A percentile compares a stretch with the other conserved stretches of the same genome.
phyloP scores from a whole-genome alignment of 768 basidiomycete species.

The Xerocomus potaroensis region DNA sequence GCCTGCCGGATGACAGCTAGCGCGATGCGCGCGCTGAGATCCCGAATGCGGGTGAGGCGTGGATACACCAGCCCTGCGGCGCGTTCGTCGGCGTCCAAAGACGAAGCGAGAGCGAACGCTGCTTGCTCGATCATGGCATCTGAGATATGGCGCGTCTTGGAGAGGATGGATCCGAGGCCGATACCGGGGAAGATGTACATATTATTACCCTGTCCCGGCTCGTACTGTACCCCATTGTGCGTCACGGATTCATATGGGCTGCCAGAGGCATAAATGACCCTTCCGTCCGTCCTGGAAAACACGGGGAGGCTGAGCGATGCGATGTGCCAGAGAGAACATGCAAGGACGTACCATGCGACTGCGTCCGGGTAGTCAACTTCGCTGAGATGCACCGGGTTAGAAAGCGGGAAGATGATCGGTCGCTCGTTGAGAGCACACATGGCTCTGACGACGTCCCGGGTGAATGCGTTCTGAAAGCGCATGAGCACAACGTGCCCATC shows the following conservation, averaged over 20 bases:
- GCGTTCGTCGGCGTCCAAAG: conserved; percentile 52
- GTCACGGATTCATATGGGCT: conserved; percentile 59
- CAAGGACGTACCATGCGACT: conserved; percentile 43
- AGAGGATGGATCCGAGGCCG: conserved; percentile 59
- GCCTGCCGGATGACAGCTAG: conserved; percentile 59
- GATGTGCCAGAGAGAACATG: not conserved
- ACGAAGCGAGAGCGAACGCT: conserved; percentile 55
- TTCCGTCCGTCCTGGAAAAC: conserved; percentile 53
- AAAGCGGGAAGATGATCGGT: conserved; percentile 81
- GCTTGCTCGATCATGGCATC: conserved; percentile 68
- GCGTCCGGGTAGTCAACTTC: conserved; percentile 63
- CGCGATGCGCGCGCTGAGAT: conserved; percentile 61
- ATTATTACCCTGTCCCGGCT: conserved; percentile 79
- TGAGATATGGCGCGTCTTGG: conserved; percentile 55
- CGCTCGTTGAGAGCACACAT: conserved; percentile 63
- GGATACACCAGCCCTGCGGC: conserved; percentile 62
- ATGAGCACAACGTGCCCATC: not conserved
- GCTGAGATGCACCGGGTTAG: conserved; percentile 61
- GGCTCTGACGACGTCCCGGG: conserved; percentile 52
- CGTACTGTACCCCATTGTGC: conserved; percentile 43
- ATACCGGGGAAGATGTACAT: conserved; percentile 68
- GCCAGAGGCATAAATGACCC: conserved; percentile 69
- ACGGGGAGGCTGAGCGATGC: not conserved
- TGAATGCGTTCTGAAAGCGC: conserved; percentile 50
- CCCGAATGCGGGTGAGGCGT: conserved; percentile 59